phyloP scores from a whole-genome alignment of 345 rosid species.

The Gossypium ekmanianum region DNA sequence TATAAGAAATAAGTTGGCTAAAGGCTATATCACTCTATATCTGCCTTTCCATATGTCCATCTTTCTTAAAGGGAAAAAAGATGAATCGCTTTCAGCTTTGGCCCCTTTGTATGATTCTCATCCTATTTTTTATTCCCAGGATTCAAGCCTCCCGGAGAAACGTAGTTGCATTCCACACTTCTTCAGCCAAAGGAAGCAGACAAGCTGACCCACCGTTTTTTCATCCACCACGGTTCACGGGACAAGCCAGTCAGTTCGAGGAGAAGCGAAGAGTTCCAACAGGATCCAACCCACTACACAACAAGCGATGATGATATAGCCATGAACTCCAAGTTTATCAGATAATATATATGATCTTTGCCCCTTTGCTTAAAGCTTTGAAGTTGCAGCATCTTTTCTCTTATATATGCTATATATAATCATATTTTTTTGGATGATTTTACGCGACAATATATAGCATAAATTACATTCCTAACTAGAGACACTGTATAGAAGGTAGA shows the following conservation, averaged over 20 bases:
- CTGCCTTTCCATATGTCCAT: conserved; percentile 1
- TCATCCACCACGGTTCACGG: conserved; percentile 1
- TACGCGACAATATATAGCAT: not conserved
- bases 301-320: conserved; percentile 24
- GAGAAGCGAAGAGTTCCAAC: conserved; percentile 48
- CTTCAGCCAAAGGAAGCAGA: not conserved
- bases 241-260: not conserved
- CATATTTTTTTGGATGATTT: not conserved
- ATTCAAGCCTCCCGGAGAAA: conserved; percentile 7
- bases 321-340: not conserved
- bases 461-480: not conserved
- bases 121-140: not conserved
- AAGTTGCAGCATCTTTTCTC: not conserved
- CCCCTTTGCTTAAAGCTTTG: no score
- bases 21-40: not conserved
- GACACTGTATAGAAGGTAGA: not conserved
- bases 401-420: not conserved
- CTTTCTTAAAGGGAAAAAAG: conserved; percentile 1
- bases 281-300: conserved; percentile 53
- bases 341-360: not conserved
- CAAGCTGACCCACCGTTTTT: not conserved
- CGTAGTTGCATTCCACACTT: not conserved
- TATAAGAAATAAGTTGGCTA: not conserved
- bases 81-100: conserved; percentile 9
- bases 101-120: not conserved